A percentile compares a stretch with the other conserved stretches of the same genome.
These are phyloP conservation scores for Cordyceps pruinosa DNA, from an alignment of 2,329 filamentous ascomycete genomes.

Conservation along the genomic window DNA sequence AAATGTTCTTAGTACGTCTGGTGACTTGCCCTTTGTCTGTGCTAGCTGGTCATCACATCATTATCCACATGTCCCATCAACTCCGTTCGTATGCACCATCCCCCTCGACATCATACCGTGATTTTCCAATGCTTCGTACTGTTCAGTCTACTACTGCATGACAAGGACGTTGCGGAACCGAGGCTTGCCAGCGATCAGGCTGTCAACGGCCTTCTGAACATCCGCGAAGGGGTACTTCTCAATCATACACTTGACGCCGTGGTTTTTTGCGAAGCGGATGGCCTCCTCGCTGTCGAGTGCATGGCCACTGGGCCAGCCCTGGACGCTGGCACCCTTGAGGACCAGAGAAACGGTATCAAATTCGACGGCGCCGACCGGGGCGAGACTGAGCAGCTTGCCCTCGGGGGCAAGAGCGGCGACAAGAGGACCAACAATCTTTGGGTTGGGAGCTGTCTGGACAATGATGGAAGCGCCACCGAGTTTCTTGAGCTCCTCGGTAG, in stretches of 20 bases:
- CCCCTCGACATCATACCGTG: neutral
- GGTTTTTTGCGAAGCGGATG: constrained; percentile 54
- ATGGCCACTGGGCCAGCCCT: constrained; percentile 58
- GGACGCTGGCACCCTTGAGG: constrained; percentile 49
- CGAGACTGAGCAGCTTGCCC: constrained; percentile 55
- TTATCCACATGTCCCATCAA: neutral
- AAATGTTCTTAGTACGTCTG: neutral
- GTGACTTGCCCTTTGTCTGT: too few species aligned
- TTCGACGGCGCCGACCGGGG: constrained; percentile 40
- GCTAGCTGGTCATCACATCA: neutral
- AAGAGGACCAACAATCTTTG: constrained; percentile 45
- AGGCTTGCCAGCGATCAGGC: constrained; percentile 34
- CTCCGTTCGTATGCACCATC: neutral
- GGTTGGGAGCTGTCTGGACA: constrained; percentile 56
- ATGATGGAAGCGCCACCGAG: constrained; percentile 57
- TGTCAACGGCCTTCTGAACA: constrained; percentile 38
- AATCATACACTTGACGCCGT: constrained; percentile 57
- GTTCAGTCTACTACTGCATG: constrained; percentile 24
- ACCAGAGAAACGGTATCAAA: constrained; percentile 38
- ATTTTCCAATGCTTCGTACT: neutral
- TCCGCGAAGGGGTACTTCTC: constrained; percentile 56
- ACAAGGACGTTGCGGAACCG: constrained; percentile 40
- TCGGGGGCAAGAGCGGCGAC: constrained; percentile 44
- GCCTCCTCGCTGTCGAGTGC: constrained; percentile 59
- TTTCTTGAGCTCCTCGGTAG: constrained; percentile 40